Conservation (phyloP, 2,329 filamentous ascomycete species). For the Blastomyces silverae region DNA sequence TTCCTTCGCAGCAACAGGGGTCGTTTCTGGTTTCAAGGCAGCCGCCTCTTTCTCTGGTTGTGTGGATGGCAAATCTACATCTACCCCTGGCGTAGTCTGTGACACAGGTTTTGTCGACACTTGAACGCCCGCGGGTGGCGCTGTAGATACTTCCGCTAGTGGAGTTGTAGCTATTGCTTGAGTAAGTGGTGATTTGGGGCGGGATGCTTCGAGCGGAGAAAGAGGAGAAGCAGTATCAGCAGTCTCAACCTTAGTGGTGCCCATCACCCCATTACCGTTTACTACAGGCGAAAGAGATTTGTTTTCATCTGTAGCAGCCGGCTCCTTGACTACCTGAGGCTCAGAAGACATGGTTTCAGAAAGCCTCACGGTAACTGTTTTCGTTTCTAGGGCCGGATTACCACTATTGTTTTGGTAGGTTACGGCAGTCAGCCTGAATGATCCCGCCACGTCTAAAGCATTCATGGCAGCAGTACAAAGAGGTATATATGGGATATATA, state of each 20-base stretch:
- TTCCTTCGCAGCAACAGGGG: not conserved
- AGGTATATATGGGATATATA: not conserved
- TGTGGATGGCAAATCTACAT: not conserved
- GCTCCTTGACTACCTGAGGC: constrained; percentile 14
- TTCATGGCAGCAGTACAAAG: not conserved
- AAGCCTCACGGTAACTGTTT: constrained; percentile 22
- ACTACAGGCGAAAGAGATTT: constrained; percentile 19
- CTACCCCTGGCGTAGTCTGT: not conserved
- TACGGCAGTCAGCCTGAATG: constrained; percentile 19
- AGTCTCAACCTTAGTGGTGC: not conserved
- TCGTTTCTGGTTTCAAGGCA: not conserved
- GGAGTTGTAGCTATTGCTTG: constrained; percentile 11
- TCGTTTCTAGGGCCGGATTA: constrained; percentile 25
- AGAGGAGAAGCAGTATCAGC: constrained; percentile 18
- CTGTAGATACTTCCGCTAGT: not conserved
- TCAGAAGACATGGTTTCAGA: constrained; percentile 16
- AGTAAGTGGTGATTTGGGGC: constrained; percentile 28
- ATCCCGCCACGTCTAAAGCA: not conserved
- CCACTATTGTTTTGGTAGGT: constrained; percentile 22
- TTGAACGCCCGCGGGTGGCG: not conserved
- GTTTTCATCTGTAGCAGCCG: constrained; percentile 13
- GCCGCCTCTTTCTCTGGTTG: not conserved
- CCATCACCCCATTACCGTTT: constrained; percentile 32
- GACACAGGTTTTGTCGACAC: constrained; percentile 1
- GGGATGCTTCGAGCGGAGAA: constrained; percentile 23